Percentiles rank a stretch among this genome's conserved stretches.
phyloP scores from a whole-genome alignment of 495 filamentous ascomycete species.

The Immersiella caudata region DNA sequence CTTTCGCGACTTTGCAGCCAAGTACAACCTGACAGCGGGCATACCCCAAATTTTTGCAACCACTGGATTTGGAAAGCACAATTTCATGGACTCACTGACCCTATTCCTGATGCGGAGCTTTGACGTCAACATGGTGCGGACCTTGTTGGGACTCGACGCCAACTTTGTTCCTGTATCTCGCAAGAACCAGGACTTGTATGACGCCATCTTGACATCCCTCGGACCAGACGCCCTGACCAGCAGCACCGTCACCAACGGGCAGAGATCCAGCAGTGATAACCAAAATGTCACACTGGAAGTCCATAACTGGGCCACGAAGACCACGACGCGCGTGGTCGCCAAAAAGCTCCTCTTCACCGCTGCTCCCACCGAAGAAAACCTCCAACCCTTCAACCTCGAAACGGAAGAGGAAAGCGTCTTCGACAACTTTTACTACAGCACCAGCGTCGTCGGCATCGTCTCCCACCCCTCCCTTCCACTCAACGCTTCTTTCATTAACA shows the following conservation, averaged over 20 bases:
- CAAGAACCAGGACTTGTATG: slow-evolving; percentile 47
- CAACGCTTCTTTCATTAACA: slow-evolving; percentile 10
- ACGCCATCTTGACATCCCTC: slow-evolving; percentile 39
- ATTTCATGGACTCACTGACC: slow-evolving; percentile 43
- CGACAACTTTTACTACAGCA: slow-evolving; percentile 36
- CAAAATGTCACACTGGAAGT: slow-evolving; percentile 38
- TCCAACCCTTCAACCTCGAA: slow-evolving; percentile 40
- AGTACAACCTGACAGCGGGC: slow-evolving; percentile 44
- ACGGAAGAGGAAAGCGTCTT: slow-evolving; percentile 35
- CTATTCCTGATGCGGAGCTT: slow-evolving; percentile 47
- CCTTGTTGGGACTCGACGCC: slow-evolving; percentile 28
- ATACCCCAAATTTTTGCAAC: slow-evolving; percentile 40
- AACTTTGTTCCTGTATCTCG: slow-evolving; percentile 40
- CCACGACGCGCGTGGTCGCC: slow-evolving; percentile 36
- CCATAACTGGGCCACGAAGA: slow-evolving; percentile 33
- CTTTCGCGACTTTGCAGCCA: slow-evolving; percentile 47
- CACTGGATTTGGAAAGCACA: slow-evolving; percentile 40
- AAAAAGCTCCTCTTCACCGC: slow-evolving; percentile 45
- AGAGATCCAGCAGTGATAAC: not conserved
- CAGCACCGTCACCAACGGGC: slow-evolving; percentile 36
- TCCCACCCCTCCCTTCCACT: slow-evolving; percentile 3
- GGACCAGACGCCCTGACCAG: slow-evolving; percentile 42
- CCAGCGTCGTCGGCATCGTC: slow-evolving; percentile 41
- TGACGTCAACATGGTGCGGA: slow-evolving; percentile 37
- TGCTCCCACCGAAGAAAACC: slow-evolving; percentile 38